Evolutionary conservation across 1,284 basidiomycete species (phyloP).

Genomic region (Irpex sp.): DNA sequence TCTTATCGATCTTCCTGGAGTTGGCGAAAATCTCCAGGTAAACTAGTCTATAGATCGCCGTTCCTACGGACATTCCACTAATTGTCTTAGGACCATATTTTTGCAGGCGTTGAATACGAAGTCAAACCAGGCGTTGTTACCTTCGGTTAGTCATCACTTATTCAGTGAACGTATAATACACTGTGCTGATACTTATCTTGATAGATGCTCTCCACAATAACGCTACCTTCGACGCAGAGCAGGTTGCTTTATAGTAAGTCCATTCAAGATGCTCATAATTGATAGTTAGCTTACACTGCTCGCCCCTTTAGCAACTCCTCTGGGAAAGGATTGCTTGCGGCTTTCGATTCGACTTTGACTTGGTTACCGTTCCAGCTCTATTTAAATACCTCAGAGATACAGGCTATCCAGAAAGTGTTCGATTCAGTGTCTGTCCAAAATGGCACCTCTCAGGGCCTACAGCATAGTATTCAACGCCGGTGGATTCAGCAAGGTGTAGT

Average conservation of each 20-base stretch:
- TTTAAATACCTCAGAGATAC: neutral
- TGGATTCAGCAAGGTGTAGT: constrained; percentile 7
- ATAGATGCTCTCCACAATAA: constrained; percentile 11
- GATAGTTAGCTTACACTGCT: neutral
- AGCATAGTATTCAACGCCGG: constrained; percentile 5
- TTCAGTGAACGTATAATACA: neutral
- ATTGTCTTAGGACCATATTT: constrained; percentile 1
- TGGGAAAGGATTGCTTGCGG: constrained; percentile 6
- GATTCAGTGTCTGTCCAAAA: neutral
- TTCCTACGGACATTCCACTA: neutral
- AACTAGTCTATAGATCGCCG: neutral
- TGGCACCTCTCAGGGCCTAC: constrained; percentile 2
- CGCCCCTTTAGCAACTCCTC: neutral
- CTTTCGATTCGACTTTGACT: constrained; percentile 5
- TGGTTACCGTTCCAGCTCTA: constrained; percentile 6
- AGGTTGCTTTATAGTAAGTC: constrained; percentile 4
- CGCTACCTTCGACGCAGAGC: constrained; percentile 7
- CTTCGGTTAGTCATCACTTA: constrained; percentile 2
- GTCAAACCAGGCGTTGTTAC: constrained; percentile 11
- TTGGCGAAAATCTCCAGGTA: constrained; percentile 18
- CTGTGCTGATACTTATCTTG: neutral
- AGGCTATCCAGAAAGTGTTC: neutral
- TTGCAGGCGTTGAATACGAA: constrained; percentile 10
- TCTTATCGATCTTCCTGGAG: constrained; percentile 19
- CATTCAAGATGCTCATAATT: neutral